Base-by-base conservation (phyloP, 805 yeast species). In the Starmera amethionina region DNA sequence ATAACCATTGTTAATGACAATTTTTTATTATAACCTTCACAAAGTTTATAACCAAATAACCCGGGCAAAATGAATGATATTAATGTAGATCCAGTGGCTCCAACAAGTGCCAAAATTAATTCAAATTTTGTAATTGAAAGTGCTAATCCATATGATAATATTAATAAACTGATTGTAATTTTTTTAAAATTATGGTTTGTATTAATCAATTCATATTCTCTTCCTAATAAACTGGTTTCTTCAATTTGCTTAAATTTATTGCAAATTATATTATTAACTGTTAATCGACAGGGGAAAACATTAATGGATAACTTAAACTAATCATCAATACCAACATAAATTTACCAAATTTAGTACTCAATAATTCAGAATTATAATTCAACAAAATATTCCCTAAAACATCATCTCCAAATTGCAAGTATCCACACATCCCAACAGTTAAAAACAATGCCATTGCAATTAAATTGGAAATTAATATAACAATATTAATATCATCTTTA, bases 61-160 rank as follows among this genome's bases (percentile, higher is more conserved):
- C 94, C 93, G 0, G 94, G 94, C 34, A 83, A 64, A 9, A 82
- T 81, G 57, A 82, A 83, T 19, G 87, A 77, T 38, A 83, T 83
- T 22, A 86, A 67, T 0, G 89, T 84, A 5, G 89, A 83, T 0
- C 94, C 94, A 0, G 93, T 83, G 5, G 89, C 82, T 4, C 94
- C 94, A 9, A 83, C 88, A 39, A 83, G 62, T 1, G 90, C 76
- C 37, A 83, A 59, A 4, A 83, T 82, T 30, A 73, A 68, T 40
- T 82, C 89, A 52, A 83, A 75, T 0, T 86, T 79, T 1, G 68
- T 63, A 9, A 83, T 72, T 9, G 75, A 58, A 1, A 77, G 57
- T 0, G 94, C 86, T 13, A 77, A 58, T 0, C 68, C 43, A 51
- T 81, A 83, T 1, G 82, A 70, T 3, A 56, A 45, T 0, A 67